A percentile compares a stretch with the other conserved stretches of the same genome.
Evolutionary conservation across 257 asterid species (phyloP).

Genomic region (Sherardia arvensis): DNA sequence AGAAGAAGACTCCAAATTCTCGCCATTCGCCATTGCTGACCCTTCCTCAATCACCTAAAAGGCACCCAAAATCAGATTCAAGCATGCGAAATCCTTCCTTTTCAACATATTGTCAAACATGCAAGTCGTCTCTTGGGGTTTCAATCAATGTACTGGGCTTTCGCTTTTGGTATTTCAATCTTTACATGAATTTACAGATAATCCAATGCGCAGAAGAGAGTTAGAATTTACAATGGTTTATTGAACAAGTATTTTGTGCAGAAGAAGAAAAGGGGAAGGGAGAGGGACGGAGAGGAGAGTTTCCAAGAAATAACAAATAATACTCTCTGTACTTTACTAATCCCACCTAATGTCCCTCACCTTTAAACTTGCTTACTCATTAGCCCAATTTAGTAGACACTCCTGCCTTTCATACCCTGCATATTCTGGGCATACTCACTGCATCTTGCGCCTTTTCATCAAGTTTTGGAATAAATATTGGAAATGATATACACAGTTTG

Average conservation of each 20-base stretch:
- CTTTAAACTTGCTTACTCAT: background rate
- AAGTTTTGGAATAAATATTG: too few species aligned
- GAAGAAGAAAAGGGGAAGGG: background rate
- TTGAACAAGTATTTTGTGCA: background rate
- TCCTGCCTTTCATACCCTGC: too few species aligned
- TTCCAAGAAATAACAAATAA: background rate
- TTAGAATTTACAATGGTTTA: background rate
- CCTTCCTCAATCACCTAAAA: conserved; percentile 3
- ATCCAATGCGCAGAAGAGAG: background rate
- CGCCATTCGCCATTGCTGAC: conserved; percentile 17
- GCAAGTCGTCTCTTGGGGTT: too few species aligned
- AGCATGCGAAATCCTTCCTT: background rate
- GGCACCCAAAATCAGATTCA: background rate
- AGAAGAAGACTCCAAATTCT: conserved; percentile 50
- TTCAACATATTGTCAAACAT: background rate
- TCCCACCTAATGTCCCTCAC: background rate
- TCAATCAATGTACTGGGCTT: background rate
- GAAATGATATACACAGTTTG: too few species aligned
- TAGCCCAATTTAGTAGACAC: too few species aligned
- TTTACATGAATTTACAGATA: background rate
- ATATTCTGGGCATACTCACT: too few species aligned
- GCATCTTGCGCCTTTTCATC: too few species aligned
- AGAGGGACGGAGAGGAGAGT: background rate
- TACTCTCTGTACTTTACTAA: background rate
- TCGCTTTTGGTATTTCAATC: background rate